phyloP scores from a whole-genome alignment of 75 land plant genomes.

The Chamaecyparis obtusa region DNA sequence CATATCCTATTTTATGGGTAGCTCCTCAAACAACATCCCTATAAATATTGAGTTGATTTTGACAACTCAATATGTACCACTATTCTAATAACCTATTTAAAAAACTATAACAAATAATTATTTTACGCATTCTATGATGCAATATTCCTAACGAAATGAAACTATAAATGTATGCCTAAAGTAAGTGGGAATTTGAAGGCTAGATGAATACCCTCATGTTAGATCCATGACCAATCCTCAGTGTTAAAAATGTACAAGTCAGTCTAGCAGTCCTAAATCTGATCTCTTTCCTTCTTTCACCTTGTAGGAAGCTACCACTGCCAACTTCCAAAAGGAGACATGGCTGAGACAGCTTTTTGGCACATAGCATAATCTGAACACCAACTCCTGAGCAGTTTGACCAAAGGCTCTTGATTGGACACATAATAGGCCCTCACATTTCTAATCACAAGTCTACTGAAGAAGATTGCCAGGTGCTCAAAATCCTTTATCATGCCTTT shows the following conservation, averaged over 20 bases:
- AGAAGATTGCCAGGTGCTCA: slow-evolving; percentile 40
- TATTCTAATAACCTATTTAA: too few relatives aligned
- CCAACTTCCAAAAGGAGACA: slow-evolving; percentile 53
- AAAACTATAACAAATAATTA: too few relatives aligned
- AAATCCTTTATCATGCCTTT: slow-evolving; percentile 10
- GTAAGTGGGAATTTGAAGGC: too few relatives aligned
- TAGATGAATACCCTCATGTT: too few relatives aligned
- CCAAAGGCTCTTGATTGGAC: slow-evolving; percentile 52
- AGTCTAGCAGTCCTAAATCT: slow-evolving; percentile 56
- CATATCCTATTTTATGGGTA: too few relatives aligned
- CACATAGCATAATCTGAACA: slow-evolving; percentile 51
- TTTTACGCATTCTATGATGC: too few relatives aligned
- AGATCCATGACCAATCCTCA: slow-evolving; percentile 31
- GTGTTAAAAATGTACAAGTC: slow-evolving; percentile 52
- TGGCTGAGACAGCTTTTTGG: slow-evolving; percentile 49
- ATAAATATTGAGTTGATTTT: too few relatives aligned
- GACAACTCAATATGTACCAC: too few relatives aligned
- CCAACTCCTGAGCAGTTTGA: slow-evolving; percentile 49
- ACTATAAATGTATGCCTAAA: too few relatives aligned
- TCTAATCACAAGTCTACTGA: slow-evolving; percentile 48
- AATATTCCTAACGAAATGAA: too few relatives aligned
- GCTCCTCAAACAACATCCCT: too few relatives aligned
- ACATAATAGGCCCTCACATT: slow-evolving; percentile 46
- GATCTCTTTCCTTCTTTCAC: slow-evolving; percentile 55
- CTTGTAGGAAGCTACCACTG: slow-evolving; percentile 74